Evolutionary conservation across 83 land plant genomes (phyloP).

Genomic region (Isoetes engelmannii): DNA sequence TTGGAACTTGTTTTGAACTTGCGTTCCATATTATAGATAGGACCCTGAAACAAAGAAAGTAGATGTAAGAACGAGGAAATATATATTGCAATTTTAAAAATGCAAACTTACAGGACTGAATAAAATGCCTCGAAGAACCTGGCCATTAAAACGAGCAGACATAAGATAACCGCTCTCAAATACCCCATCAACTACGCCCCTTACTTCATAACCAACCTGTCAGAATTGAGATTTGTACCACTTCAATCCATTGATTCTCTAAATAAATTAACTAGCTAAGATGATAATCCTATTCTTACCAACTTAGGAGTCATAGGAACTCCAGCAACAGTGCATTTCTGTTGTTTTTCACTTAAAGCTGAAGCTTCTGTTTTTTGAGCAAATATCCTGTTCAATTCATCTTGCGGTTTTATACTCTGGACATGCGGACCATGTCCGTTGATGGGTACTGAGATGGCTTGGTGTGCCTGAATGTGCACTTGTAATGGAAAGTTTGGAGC

Average conservation of each 20-base stretch:
- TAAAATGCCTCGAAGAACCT: constrained; percentile 50
- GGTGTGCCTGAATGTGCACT: constrained; percentile 9
- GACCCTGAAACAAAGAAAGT: neutral
- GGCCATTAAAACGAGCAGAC: constrained; percentile 66
- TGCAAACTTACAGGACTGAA: constrained; percentile 51
- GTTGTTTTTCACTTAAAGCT: neutral
- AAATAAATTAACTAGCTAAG: neutral
- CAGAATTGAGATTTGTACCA: neutral
- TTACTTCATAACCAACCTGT: constrained; percentile 62
- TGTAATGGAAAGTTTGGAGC: constrained; percentile 8
- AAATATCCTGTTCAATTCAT: neutral
- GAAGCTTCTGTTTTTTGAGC: neutral
- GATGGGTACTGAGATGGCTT: constrained; percentile 9
- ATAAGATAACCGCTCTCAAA: constrained; percentile 67
- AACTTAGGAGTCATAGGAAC: neutral
- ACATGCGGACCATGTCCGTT: neutral
- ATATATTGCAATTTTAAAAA: neutral
- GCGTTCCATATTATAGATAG: neutral
- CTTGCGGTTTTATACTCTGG: neutral
- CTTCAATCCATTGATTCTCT: neutral
- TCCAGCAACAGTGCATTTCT: neutral
- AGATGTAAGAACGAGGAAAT: neutral
- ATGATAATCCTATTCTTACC: neutral
- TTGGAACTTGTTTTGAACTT: neutral
- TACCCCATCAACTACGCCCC: constrained; percentile 57